Base-by-base conservation (phyloP, 192 early-diverging fungal genomes). In the Coemansia sp. region DNA sequence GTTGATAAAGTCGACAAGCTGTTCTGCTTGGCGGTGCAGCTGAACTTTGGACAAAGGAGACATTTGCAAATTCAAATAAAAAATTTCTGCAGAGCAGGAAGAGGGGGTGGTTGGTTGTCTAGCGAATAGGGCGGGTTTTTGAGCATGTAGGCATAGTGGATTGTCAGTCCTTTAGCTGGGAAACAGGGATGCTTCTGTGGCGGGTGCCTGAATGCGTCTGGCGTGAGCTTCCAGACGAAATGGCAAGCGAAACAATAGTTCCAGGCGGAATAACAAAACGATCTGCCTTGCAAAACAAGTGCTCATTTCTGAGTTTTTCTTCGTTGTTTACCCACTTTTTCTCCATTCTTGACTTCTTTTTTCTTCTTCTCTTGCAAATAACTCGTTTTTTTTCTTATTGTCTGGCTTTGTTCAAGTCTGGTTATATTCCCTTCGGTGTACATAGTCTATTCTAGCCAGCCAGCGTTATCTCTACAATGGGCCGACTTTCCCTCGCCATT, bases 1-100 rank as follows among this genome's bases (percentile, higher is more conserved):
- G 69, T 96, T 91, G 46, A 98, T 90, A 81, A 96, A 98, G 40
- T 86, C 78, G 28, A 98, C 60, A 23, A 98, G 77, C 62, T 79
- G 69, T 56, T 79, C 70, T 49, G 76, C 76, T 62, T 79, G 76
- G 48, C 66, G 69, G 51, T 65, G 66, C 39, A 79, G 58, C 42
- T 79, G 64, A n/a, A 65, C 66, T 66, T 79, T 79, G 61, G 51
- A 15, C 5, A 53, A 38, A 12, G 51, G 36, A 15, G 39, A 11
- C 51, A 53, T 53, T 6, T 40, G 38, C 32, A 34, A 34, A 34
- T 34, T 34, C 32, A 34, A 34, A 34, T 10, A 34, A 10, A 34
- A 34, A 34, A 34, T 26, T 26, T 26, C 32, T 34, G 32, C 10
- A 6, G 32, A 34, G 10, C 10, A 34, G 32, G 32, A 34, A 34